Conservation (phyloP, 116 monocot species). For the Thalassia testudinum region DNA sequence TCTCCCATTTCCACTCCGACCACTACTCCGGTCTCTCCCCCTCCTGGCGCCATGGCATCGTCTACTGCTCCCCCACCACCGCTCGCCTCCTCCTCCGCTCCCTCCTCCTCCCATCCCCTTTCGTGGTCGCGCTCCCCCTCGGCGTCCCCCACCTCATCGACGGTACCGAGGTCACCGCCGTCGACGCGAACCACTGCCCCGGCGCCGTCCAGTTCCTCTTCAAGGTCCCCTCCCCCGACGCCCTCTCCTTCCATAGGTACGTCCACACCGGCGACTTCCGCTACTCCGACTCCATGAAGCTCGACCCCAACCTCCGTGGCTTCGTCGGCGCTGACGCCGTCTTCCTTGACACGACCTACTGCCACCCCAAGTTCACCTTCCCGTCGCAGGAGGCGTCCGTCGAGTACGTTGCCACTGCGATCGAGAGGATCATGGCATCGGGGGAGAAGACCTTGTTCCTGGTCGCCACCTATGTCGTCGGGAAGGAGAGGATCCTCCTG, state of each 20-base stretch:
- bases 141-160: conserved; percentile 34
- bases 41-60: conserved; percentile 52
- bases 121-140: conserved; percentile 40
- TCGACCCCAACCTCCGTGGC: conserved; percentile 20
- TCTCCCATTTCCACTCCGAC: conserved; percentile 94
- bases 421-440: conserved; percentile 22
- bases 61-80: conserved; percentile 78
- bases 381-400: conserved; percentile 69
- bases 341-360: conserved; percentile 88
- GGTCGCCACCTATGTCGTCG: conserved; percentile 78
- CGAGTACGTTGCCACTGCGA: conserved; percentile 42
- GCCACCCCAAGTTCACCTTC: conserved; percentile 77
- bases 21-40: conserved; percentile 71
- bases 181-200: conserved; percentile 94
- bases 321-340: conserved; percentile 78
- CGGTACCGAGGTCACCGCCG: conserved; percentile 37
- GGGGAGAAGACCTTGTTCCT: conserved; percentile 34
- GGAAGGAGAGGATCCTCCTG: conserved; percentile 85
- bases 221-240: conserved; percentile 11
- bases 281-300: conserved; percentile 55
- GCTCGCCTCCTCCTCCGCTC: conserved; percentile 40
- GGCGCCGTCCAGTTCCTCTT: conserved; percentile 89
- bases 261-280: conserved; percentile 90
- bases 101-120: conserved; percentile 32
- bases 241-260: conserved; percentile 26